A percentile compares a stretch with the other conserved stretches of the same genome.
Conservation (phyloP, 2,329 filamentous ascomycete genomes). For the Nannizziopsis barbatae region DNA sequence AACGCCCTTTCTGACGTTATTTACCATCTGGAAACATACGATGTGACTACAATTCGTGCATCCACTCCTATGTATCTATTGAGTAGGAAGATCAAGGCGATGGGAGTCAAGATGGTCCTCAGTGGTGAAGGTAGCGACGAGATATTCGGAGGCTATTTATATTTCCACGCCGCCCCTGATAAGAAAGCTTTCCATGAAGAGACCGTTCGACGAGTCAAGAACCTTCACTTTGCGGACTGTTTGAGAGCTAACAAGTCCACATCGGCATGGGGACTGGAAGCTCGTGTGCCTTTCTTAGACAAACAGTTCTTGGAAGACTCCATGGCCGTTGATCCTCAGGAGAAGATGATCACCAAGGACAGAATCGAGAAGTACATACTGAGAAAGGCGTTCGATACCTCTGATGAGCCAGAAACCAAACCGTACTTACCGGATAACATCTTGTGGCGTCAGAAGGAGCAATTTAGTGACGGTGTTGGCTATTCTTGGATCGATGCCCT, state of each 20-base stretch:
- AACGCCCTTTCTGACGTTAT: conserved; percentile 96
- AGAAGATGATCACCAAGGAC: conserved; percentile 90
- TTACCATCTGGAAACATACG: conserved; percentile 93
- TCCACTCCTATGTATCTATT: conserved; percentile 98
- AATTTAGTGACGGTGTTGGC: conserved; percentile 96
- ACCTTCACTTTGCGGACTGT: conserved; percentile 93
- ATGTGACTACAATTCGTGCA: conserved; percentile 95
- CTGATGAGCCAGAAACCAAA: conserved; percentile 64
- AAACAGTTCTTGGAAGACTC: conserved; percentile 87
- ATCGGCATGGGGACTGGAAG: conserved; percentile 93
- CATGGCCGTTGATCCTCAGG: conserved; percentile 87
- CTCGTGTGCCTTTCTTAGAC: conserved; percentile 94
- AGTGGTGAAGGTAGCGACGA: conserved; percentile 95
- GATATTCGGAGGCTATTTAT: conserved; percentile 96
- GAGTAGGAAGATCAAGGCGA: conserved; percentile 97
- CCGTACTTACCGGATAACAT: conserved; percentile 95
- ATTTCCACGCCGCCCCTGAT: conserved; percentile 91
- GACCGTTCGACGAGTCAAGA: conserved; percentile 87
- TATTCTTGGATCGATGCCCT: conserved; percentile 98
- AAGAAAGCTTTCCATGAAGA: conserved; percentile 91
- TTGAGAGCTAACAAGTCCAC: conserved; percentile 98
- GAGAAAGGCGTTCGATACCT: conserved; percentile 92
- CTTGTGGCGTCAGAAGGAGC: conserved; percentile 97
- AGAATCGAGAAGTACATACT: conserved; percentile 96
- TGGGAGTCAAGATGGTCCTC: conserved; percentile 99